Conservation (phyloP, 345 rosid species). For the Eucalyptus melliodora region DNA sequence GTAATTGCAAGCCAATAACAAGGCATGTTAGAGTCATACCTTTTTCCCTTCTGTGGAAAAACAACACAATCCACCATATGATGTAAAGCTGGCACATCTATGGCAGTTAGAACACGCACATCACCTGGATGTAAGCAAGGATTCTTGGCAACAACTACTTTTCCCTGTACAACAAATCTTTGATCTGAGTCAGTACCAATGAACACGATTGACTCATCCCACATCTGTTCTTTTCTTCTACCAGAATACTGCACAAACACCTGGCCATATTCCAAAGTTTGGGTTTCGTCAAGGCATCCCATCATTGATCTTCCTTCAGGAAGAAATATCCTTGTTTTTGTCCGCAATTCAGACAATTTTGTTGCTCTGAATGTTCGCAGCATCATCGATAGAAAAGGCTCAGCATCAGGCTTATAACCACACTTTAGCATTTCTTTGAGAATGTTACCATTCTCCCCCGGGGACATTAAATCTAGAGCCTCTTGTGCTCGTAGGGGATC, state of each 20-base stretch:
- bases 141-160: slow-evolving; percentile 47
- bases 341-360: slow-evolving; percentile 59
- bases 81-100: slow-evolving; percentile 29
- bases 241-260: slow-evolving; percentile 53
- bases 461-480: slow-evolving; percentile 65
- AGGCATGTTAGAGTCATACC: slow-evolving; percentile 10
- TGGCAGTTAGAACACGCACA: slow-evolving; percentile 42
- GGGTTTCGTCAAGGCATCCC: slow-evolving; percentile 87
- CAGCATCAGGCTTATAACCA: slow-evolving; percentile 61
- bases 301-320: slow-evolving; percentile 66
- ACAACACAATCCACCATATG: slow-evolving; percentile 70
- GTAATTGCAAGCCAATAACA: not conserved
- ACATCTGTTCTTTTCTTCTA: not conserved
- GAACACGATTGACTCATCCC: not conserved
- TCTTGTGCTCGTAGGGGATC: slow-evolving; percentile 60
- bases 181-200: not conserved
- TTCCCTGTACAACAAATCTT: slow-evolving; percentile 11
- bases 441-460: slow-evolving; percentile 52
- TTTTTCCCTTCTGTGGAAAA: slow-evolving; percentile 56
- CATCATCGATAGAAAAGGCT: slow-evolving; percentile 92
- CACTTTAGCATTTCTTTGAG: slow-evolving; percentile 57
- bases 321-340: slow-evolving; percentile 48
- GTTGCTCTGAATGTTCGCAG: slow-evolving; percentile 73
- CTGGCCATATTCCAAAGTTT: slow-evolving; percentile 62
- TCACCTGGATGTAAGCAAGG: slow-evolving; percentile 77